These are phyloP conservation scores for Bolboschoenus planiculmis DNA, from an alignment of 176 grass and related monocot genomes.

Conservation along the genomic window DNA sequence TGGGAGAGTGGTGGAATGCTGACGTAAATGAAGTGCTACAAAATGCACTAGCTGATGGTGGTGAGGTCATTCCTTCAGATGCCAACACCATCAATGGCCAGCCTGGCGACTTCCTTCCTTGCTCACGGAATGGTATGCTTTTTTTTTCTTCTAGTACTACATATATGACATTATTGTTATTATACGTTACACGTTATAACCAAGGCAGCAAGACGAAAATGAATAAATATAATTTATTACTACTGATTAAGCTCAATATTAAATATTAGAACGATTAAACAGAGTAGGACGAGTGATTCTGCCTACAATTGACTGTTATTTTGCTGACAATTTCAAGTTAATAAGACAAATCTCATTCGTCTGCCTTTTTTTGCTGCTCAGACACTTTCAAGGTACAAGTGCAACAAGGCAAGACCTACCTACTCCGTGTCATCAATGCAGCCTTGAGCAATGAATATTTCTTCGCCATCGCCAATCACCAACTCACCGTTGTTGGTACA, in stretches of 20 bases:
- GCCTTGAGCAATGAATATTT: slow-evolving; percentile 68
- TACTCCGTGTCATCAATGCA: slow-evolving; percentile 66
- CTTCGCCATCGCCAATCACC: slow-evolving; percentile 63
- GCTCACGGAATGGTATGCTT: slow-evolving; percentile 13
- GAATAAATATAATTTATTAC: too few relatives aligned
- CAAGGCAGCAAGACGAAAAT: too few relatives aligned
- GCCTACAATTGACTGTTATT: background rate
- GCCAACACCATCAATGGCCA: slow-evolving; percentile 46
- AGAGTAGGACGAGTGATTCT: background rate
- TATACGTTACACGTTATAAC: too few relatives aligned
- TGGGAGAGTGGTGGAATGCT: slow-evolving; percentile 61
- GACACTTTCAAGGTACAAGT: slow-evolving; percentile 38
- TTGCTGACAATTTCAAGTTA: background rate
- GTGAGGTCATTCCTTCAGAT: slow-evolving; percentile 41
- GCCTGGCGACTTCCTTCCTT: slow-evolving; percentile 21
- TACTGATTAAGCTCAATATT: too few relatives aligned
- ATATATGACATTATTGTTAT: too few relatives aligned
- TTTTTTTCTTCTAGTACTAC: background rate
- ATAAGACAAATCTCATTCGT: background rate
- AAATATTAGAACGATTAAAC: background rate
- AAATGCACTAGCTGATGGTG: slow-evolving; percentile 33
- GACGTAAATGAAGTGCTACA: slow-evolving; percentile 42
- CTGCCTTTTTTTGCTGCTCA: background rate
- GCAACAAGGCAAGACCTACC: slow-evolving; percentile 35
- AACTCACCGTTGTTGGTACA: slow-evolving; percentile 66